Conservation (phyloP, 169 alveolate genomes). For the Plasmodium knowlesi region DNA sequence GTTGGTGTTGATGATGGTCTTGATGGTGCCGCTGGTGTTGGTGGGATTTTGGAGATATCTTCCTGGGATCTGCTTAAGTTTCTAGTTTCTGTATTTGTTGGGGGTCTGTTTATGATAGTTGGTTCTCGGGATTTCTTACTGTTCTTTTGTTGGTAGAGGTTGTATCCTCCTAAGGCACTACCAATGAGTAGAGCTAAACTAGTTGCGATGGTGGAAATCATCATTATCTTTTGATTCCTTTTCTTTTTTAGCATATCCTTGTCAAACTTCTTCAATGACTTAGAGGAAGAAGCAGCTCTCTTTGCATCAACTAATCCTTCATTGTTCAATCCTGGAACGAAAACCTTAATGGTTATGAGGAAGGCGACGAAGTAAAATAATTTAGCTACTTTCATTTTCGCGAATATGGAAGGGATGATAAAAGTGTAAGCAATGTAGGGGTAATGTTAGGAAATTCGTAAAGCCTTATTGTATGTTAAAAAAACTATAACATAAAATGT, state of each 20-base stretch:
- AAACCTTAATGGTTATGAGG: slow-evolving; percentile 15
- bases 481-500: not conserved
- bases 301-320: slow-evolving; percentile 1
- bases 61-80: not conserved
- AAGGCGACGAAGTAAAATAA: slow-evolving; percentile 26
- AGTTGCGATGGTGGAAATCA: slow-evolving; percentile 18
- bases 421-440: not conserved
- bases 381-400: slow-evolving; percentile 22
- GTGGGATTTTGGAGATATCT: not conserved
- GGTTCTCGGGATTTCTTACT: not conserved
- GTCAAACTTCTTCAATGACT: not conserved
- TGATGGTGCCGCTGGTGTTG: no score
- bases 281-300: not conserved
- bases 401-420: not conserved
- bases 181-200: slow-evolving; percentile 29
- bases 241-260: slow-evolving; percentile 3
- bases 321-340: slow-evolving; percentile 25
- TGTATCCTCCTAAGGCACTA: slow-evolving; percentile 19
- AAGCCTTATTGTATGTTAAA: not conserved
- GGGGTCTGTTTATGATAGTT: not conserved
- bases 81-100: not conserved
- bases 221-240: not conserved
- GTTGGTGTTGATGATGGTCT: no score
- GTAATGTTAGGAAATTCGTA: not conserved
- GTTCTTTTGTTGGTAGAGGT: not conserved